Conservation (phyloP, 2,329 filamentous ascomycete species). For the Daldinia sp. region DNA sequence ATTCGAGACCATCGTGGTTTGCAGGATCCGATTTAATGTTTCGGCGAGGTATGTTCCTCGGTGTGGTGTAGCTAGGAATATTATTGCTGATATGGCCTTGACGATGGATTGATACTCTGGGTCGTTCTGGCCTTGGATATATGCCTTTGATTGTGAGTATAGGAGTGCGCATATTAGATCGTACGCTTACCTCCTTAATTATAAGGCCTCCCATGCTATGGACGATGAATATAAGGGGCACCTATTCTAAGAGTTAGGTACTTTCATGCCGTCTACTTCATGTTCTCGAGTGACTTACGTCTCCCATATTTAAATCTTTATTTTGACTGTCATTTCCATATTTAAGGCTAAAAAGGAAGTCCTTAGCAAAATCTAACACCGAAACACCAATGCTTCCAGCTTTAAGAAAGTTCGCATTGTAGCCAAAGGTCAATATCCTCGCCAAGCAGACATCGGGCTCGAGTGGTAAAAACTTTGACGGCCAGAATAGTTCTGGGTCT, state of each 20-base stretch:
- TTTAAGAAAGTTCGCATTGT: slow-evolving; percentile 43
- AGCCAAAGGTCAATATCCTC: slow-evolving; percentile 48
- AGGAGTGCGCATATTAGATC: background rate
- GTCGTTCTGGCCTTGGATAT: slow-evolving; percentile 40
- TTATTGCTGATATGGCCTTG: slow-evolving; percentile 40
- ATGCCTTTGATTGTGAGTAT: slow-evolving; percentile 32
- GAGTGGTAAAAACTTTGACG: slow-evolving; percentile 41
- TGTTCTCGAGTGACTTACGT: background rate
- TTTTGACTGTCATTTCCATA: slow-evolving; percentile 35
- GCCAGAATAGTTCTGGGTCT: slow-evolving; percentile 46
- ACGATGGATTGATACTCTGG: slow-evolving; percentile 40
- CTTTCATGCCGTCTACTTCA: background rate
- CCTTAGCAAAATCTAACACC: slow-evolving; percentile 47
- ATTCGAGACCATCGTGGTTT: slow-evolving; percentile 19
- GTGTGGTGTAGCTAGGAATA: slow-evolving; percentile 48
- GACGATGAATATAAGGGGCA: slow-evolving; percentile 43
- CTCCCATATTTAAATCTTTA: slow-evolving; percentile 41
- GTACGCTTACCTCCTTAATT: slow-evolving; percentile 40
- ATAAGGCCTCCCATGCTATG: slow-evolving; percentile 47
- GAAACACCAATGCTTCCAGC: slow-evolving; percentile 34
- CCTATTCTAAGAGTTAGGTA: slow-evolving; percentile 5
- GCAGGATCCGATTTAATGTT: slow-evolving; percentile 45
- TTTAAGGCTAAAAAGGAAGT: slow-evolving; percentile 44
- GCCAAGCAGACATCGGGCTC: slow-evolving; percentile 42
- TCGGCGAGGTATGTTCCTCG: slow-evolving; percentile 45